A percentile compares a stretch with the other conserved stretches of the same genome.
These are phyloP conservation scores for Epichloe sibirici DNA, from an alignment of 2,329 filamentous ascomycete genomes.

Conservation along the genomic window DNA sequence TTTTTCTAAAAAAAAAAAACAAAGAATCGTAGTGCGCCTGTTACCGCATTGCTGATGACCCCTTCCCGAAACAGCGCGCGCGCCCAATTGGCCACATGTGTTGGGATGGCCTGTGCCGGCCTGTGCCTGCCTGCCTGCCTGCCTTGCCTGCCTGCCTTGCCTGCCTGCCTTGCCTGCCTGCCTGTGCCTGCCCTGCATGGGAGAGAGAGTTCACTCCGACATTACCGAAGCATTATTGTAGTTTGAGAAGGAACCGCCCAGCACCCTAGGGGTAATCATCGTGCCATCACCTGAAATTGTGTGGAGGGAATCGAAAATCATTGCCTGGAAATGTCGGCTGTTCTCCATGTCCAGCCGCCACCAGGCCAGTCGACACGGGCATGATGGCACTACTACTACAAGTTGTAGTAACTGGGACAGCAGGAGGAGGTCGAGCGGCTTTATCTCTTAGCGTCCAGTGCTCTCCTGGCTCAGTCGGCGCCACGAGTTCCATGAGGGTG, in stretches of 20 bases:
- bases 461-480: constrained; percentile 23
- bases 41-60: neutral
- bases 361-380: constrained; percentile 1
- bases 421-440: constrained; percentile 3
- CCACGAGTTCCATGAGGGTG: constrained; percentile 33
- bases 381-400: constrained; percentile 2
- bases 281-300: neutral
- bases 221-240: neutral
- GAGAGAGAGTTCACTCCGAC: neutral
- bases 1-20: too few relatives aligned
- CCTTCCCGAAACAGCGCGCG: constrained; percentile 2
- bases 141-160: too few relatives aligned
- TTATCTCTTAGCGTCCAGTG: constrained; percentile 24
- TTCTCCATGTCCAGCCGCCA: constrained; percentile 1
- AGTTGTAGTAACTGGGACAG: constrained; percentile 4
- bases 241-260: neutral
- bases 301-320: neutral
- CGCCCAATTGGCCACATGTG: neutral
- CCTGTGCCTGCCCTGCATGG: neutral
- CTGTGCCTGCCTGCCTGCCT: too few relatives aligned
- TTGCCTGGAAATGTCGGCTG: neutral
- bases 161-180: too few relatives aligned
- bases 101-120: neutral
- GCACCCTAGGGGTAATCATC: neutral
- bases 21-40: too few relatives aligned